phyloP scores from a whole-genome alignment of 2,329 filamentous ascomycete genomes.

The Ophiosphaerella korrae region DNA sequence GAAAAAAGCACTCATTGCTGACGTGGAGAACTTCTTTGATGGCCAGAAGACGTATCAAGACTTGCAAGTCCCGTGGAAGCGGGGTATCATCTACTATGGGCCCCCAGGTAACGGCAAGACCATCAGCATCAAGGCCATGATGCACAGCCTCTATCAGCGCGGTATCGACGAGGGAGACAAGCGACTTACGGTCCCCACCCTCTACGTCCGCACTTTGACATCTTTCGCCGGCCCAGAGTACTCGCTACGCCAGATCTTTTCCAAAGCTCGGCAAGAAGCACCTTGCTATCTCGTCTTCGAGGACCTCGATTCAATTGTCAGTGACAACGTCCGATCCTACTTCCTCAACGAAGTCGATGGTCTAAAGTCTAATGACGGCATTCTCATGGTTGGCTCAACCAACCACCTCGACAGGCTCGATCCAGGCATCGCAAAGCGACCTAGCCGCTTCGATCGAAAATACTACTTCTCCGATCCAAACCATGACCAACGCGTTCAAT shows the following conservation, averaged over 20 bases:
- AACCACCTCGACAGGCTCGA: constrained; percentile 70
- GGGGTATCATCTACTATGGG: constrained; percentile 71
- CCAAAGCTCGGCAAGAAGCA: constrained; percentile 64
- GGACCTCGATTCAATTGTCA: constrained; percentile 71
- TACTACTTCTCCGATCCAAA: constrained; percentile 52
- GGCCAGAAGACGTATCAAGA: constrained; percentile 62
- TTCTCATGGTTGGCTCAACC: constrained; percentile 70
- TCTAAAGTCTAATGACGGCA: constrained; percentile 71
- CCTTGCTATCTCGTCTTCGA: constrained; percentile 75
- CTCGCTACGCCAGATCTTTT: constrained; percentile 44
- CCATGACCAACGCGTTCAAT: constrained; percentile 46
- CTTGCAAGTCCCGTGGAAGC: constrained; percentile 72
- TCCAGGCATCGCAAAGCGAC: constrained; percentile 62
- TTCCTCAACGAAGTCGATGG: constrained; percentile 77
- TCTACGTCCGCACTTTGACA: constrained; percentile 58
- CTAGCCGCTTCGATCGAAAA: constrained; percentile 54
- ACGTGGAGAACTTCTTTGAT: constrained; percentile 69
- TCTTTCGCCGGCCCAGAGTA: constrained; percentile 60
- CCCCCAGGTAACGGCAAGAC: constrained; percentile 71
- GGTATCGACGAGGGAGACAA: constrained; percentile 40
- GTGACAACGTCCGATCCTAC: constrained; percentile 65
- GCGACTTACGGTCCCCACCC: constrained; percentile 58
- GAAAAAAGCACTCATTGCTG: constrained; percentile 67
- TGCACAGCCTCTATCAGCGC: constrained; percentile 65
- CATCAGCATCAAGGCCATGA: constrained; percentile 72